Conservation (phyloP, 305 asterid species). For the Fraxinus baroniana region DNA sequence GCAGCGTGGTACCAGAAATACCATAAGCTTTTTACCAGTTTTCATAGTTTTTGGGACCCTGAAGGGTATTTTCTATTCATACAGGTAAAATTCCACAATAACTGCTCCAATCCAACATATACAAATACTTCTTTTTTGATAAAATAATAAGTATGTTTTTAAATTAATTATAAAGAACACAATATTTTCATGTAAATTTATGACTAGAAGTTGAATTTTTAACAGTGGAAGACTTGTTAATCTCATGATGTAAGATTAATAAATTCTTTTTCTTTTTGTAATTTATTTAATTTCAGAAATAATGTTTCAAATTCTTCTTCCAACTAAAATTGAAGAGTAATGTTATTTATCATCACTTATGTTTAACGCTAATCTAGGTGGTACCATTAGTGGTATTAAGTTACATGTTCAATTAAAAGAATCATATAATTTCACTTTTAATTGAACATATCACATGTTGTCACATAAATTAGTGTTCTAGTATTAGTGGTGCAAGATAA, state of each 20-base stretch:
- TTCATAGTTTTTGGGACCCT: neutral
- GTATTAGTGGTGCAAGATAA: too few species aligned
- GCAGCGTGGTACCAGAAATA: neutral
- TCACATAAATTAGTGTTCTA: too few species aligned
- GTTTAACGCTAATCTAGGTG: too few species aligned
- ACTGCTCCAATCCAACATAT: slow-evolving; percentile 24
- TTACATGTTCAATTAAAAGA: too few species aligned
- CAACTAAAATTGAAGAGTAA: neutral
- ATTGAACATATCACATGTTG: too few species aligned
- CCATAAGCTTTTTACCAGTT: neutral
- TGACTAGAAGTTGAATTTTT: neutral
- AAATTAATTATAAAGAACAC: neutral
- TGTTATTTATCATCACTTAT: too few species aligned
- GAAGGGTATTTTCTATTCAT: neutral
- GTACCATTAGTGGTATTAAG: too few species aligned
- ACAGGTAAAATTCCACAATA: slow-evolving; percentile 24
- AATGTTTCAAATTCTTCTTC: neutral
- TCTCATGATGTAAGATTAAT: neutral
- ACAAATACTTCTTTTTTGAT: neutral
- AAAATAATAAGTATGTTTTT: neutral
- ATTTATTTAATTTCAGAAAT: too few species aligned
- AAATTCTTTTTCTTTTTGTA: too few species aligned
- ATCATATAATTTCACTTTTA: too few species aligned
- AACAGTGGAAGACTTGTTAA: neutral
- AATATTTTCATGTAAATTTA: too few species aligned